Base-by-base conservation (phyloP, 345 rosid genomes). In the Populus euphratica region DNA sequence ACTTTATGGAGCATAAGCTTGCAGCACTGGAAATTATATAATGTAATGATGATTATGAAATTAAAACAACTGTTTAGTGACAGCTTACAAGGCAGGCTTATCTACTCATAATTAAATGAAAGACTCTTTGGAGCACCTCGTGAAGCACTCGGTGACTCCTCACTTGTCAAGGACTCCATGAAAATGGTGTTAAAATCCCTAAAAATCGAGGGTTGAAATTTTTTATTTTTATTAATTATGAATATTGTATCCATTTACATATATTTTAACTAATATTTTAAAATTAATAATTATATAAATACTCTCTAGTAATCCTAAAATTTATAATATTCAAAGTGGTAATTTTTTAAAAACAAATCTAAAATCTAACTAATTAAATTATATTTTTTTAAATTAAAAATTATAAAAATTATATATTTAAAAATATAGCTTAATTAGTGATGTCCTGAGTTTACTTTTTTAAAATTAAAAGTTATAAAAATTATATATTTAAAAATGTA, bases 161-260 rank as follows among this genome's bases (percentile, higher is more conserved):
- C 29, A 10, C 64, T 9, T 0, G 64, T 23, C 29, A n/a, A 54
- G 9, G 36, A 33, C 36, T 4, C 36, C 5, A 33, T 33, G 36
- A 33, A 33, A 33, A 33, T 5, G 50, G 16, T 13, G 6, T 14
- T 47, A 47, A 47, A 50, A 6, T 10, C 3, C 23, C 10, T 52
- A 20, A 52, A 56, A 9, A 11, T 3, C 13, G 5, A 0, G 25
- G 63, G 63, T 56, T 6, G 13, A 2, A 10, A 33, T 27, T 33
- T 33, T 33, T 33, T 33, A 33, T 4, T 33, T 33, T 33, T 33
- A 4, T 33, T 4, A 4, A 4, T 0, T 33, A 4, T 33, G 0
- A 0, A 3, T 33, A 5, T 33, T 8, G 0, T 0, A 0, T 33
- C 0, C 4, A 0, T 33, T 33, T 33, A 4, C 0, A 0, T 0